phyloP scores from a whole-genome alignment of 306 rosid species.

The Boehmeria nivea region DNA sequence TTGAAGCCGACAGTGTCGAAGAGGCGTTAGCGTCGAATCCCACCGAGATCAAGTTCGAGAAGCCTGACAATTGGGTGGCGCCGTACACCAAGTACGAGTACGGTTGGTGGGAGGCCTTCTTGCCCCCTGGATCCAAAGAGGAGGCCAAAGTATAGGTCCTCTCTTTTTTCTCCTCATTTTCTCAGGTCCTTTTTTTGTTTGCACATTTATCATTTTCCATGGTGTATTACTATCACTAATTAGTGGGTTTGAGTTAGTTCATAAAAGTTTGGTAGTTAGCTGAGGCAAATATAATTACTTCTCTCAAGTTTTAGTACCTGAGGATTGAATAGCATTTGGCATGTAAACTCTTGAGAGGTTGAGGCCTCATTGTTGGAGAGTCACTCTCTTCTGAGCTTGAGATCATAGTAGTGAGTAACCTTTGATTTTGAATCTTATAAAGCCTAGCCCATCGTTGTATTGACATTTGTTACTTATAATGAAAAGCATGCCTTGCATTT shows the following conservation, averaged over 20 bases:
- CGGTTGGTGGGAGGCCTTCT: conserved; percentile 88
- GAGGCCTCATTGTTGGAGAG: too few relatives aligned
- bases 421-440: too few relatives aligned
- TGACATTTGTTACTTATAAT: too few relatives aligned
- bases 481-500: too few relatives aligned
- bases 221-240: neutral
- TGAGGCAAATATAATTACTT: neutral
- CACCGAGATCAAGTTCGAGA: conserved; percentile 62
- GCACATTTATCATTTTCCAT: conserved; percentile 14
- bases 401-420: too few relatives aligned
- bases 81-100: conserved; percentile 83
- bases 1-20: conserved; percentile 63
- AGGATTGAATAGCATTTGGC: too few relatives aligned
- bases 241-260: neutral
- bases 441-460: too few relatives aligned
- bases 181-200: neutral
- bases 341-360: too few relatives aligned
- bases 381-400: too few relatives aligned
- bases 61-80: conserved; percentile 92
- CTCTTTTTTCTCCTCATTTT: neutral
- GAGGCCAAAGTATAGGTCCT: conserved; percentile 48
- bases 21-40: conserved; percentile 86
- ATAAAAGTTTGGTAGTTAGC: too few relatives aligned
- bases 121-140: conserved; percentile 56
- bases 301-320: neutral